These are phyloP conservation scores for Aspergillus sp. DNA, from an alignment of 2,329 filamentous ascomycete genomes.

Conservation along the genomic window DNA sequence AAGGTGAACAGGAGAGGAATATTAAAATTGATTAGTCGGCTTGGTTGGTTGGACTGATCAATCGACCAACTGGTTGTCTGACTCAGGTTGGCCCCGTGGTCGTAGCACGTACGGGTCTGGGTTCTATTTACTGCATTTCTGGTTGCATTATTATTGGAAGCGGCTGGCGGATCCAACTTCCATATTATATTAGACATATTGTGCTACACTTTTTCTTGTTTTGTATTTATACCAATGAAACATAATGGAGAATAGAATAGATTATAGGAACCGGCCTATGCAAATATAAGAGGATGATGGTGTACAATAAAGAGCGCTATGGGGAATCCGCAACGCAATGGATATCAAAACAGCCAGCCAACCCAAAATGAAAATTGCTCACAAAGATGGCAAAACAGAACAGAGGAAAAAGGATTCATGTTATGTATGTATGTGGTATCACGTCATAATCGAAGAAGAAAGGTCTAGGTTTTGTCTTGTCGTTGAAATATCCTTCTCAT, in stretches of 20 bases:
- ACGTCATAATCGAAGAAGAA: background rate
- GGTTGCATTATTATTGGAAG: background rate
- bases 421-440: background rate
- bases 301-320: slow-evolving; percentile 5
- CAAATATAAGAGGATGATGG: background rate
- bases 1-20: slow-evolving; percentile 1
- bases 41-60: background rate
- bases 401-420: background rate
- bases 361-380: background rate
- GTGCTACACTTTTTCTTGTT: background rate
- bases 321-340: slow-evolving; percentile 10
- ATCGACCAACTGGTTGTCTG: too few relatives aligned
- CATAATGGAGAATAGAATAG: background rate
- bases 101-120: too few relatives aligned
- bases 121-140: background rate
- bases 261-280: slow-evolving; percentile 1
- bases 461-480: background rate
- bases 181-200: background rate
- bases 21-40: background rate
- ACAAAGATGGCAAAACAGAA: background rate
- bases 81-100: background rate
- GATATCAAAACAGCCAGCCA: background rate
- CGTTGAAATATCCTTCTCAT: background rate
- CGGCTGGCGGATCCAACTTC: background rate
- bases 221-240: background rate